A percentile compares a stretch with the other conserved stretches of the same genome.
Evolutionary conservation across 768 basidiomycete genomes (phyloP).

Genomic region (Leucocoprinus sp.): DNA sequence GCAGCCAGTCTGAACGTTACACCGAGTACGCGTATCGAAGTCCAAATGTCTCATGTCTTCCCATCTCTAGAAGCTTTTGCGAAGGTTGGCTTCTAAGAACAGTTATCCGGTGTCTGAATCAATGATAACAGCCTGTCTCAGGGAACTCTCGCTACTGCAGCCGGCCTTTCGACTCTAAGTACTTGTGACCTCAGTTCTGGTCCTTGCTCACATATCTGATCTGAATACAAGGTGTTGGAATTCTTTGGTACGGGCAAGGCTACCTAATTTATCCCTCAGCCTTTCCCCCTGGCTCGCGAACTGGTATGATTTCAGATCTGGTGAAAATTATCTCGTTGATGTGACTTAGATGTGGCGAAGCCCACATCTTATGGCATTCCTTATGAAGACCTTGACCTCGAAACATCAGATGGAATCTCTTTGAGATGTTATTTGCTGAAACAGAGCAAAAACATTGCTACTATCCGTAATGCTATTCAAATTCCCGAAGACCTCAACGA

Average conservation of each 20-base stretch:
- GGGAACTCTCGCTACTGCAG: conserved; percentile 50
- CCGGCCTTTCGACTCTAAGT: conserved; percentile 52
- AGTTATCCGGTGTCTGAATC: too few relatives aligned
- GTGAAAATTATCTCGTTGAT: not conserved
- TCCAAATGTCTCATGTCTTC: conserved; percentile 28
- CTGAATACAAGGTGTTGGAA: conserved; percentile 44
- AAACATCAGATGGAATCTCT: conserved; percentile 63
- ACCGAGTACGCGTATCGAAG: too few relatives aligned
- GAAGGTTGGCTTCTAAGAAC: conserved; percentile 25
- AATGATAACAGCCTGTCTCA: conserved; percentile 14
- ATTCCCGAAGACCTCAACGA: conserved; percentile 23
- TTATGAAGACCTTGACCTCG: conserved; percentile 67
- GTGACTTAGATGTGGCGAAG: conserved; percentile 50
- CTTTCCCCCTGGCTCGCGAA: conserved; percentile 70
- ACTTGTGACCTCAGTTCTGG: not conserved
- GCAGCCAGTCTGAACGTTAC: too few relatives aligned
- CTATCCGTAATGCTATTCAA: conserved; percentile 23
- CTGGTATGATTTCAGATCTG: conserved; percentile 33
- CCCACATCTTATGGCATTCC: conserved; percentile 66
- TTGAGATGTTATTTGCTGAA: conserved; percentile 73
- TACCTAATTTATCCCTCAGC: conserved; percentile 87
- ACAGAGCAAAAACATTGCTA: conserved; percentile 45
- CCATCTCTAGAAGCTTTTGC: conserved; percentile 41
- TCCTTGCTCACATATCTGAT: conserved; percentile 5
- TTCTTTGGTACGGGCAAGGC: conserved; percentile 82